Evolutionary conservation across 495 filamentous ascomycete genomes (phyloP).

Genomic region (Neurospora sp.): DNA sequence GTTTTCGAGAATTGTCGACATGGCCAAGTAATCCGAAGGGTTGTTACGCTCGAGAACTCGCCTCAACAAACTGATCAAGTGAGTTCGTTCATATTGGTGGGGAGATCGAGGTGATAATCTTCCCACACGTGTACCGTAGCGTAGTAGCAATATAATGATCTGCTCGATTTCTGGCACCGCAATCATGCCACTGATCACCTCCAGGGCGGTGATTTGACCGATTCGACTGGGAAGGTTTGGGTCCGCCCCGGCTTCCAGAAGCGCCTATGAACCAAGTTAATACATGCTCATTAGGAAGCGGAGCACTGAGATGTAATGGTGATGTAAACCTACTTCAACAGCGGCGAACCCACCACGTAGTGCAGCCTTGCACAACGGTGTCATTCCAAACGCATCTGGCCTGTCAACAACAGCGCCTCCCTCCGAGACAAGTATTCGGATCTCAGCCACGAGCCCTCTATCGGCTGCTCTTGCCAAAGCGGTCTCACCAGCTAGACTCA

Average conservation of each 20-base stretch:
- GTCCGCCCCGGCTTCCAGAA: not conserved
- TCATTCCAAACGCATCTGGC: not conserved
- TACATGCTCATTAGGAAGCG: not conserved
- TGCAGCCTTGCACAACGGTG: not conserved
- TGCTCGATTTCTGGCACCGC: not conserved
- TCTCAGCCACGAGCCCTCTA: not conserved
- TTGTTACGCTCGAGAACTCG: not conserved
- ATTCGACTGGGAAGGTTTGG: not conserved
- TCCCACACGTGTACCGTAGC: not conserved
- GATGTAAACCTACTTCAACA: not conserved
- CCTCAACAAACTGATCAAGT: not conserved
- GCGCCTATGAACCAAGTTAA: not conserved
- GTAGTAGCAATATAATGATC: not conserved
- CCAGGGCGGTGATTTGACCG: not conserved
- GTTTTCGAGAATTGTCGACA: not conserved
- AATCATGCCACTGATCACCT: not conserved
- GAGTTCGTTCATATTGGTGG: not conserved
- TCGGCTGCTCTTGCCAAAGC: conserved; percentile 1
- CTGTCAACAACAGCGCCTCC: conserved; percentile 5
- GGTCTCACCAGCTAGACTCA: not conserved
- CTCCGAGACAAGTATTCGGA: not conserved
- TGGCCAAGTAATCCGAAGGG: not conserved
- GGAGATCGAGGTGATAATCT: not conserved
- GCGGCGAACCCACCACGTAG: not conserved
- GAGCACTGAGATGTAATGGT: not conserved